A percentile compares a stretch with the other conserved stretches of the same genome.
Conservation (phyloP, 2,329 filamentous ascomycete genomes). For the Fusarium cyanostomum region DNA sequence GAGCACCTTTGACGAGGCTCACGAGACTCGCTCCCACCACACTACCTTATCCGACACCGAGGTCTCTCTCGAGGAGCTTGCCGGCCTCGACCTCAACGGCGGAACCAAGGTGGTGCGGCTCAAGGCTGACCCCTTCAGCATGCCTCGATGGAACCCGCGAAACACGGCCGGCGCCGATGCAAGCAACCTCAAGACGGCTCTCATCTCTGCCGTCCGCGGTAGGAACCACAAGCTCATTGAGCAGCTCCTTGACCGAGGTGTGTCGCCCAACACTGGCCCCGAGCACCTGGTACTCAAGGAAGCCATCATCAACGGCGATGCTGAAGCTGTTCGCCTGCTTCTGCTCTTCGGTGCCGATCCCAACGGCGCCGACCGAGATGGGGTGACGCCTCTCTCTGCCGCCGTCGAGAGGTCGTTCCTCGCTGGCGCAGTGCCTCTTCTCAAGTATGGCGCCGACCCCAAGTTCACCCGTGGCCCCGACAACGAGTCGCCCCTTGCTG, state of each 20-base stretch:
- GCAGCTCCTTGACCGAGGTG: slow-evolving; percentile 67
- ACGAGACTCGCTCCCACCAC: slow-evolving; percentile 42
- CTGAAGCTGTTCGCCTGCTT: slow-evolving; percentile 63
- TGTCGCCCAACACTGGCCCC: slow-evolving; percentile 58
- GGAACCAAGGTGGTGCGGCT: slow-evolving; percentile 56
- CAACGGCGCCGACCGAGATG: slow-evolving; percentile 60
- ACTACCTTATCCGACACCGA: slow-evolving; percentile 41
- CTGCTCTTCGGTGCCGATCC: slow-evolving; percentile 66
- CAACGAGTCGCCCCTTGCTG: slow-evolving; percentile 63
- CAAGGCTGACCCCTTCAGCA: slow-evolving; percentile 59
- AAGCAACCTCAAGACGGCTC: slow-evolving; percentile 56
- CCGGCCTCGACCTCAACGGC: slow-evolving; percentile 53
- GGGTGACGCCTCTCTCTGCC: slow-evolving; percentile 61
- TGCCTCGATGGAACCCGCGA: slow-evolving; percentile 63
- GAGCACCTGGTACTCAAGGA: slow-evolving; percentile 62
- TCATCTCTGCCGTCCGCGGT: slow-evolving; percentile 64
- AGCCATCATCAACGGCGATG: slow-evolving; percentile 60
- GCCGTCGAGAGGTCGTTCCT: slow-evolving; percentile 63
- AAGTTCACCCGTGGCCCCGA: slow-evolving; percentile 61
- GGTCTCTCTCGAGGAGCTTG: slow-evolving; percentile 45
- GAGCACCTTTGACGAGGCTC: slow-evolving; percentile 45
- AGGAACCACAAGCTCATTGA: slow-evolving; percentile 66
- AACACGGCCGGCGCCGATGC: slow-evolving; percentile 55
- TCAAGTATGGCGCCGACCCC: slow-evolving; percentile 71
- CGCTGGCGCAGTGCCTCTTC: slow-evolving; percentile 65